Evolutionary conservation across 169 alveolate species (phyloP), one percentile per base, ranked within the genome.

Genomic region (Toxoplasma gondii): DNA sequence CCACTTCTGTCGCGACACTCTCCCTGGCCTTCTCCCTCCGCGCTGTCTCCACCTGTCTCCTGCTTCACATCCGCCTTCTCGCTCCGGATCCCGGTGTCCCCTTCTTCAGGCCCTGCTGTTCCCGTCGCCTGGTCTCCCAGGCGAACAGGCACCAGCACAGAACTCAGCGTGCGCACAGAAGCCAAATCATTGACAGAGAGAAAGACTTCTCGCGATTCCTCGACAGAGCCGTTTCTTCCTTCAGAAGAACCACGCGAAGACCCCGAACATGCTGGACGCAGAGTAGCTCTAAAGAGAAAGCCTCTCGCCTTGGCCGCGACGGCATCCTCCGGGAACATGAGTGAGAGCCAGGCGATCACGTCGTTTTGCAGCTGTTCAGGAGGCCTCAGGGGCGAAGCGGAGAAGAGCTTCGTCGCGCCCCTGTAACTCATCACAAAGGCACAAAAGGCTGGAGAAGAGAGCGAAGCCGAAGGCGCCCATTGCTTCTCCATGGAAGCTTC

Each of bases 281-380:
- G 31, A 31, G 41, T 39, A 0, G 41, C 38, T 9, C 69, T 9
- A 31, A 82, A 82, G 12, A 82, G 39, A 36, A 82, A 82, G 39
- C 90, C 90, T 27, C 90, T 41, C 9, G 67, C 53, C n/a, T 36
- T 9, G 43, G 90, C 90, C 5, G 90, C 90, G 27, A 22, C 38
- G 24, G 90, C 90, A 41, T 82, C 90, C 90, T 38, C 90, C n/a
- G 90, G 90, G 39, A 43, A 82, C n/a, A 24, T 2, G n/a, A 4
- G 12, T n/a, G n/a, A 16, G 38, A 82, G 53, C 90, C 90, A 82
- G 34, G 53, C 9, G 41, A 82, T 64, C 27, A 82, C 36, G 17
- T 82, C 90, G 17, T 5, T 19, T 7, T 82, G 90, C 64, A 82
- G 64, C 53, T 43, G 69, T 41, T 24, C 41, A 7, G 90, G 86